These are phyloP conservation scores for Amphibolis antarctica DNA, from an alignment of 106 monocot species.

Conservation along the genomic window DNA sequence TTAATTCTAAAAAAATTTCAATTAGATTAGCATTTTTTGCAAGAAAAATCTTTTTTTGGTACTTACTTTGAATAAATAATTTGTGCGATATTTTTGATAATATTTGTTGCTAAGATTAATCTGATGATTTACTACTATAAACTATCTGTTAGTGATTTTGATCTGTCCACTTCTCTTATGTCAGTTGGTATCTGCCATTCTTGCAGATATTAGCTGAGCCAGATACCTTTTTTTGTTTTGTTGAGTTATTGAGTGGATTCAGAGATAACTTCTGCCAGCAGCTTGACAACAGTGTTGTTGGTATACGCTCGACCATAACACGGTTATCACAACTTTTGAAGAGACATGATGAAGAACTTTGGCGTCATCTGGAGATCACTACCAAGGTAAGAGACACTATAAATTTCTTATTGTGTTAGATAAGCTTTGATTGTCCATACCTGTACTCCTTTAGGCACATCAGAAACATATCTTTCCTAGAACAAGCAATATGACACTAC, in stretches of 20 bases:
- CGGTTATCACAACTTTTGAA: constrained; percentile 56
- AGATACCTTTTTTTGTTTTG: constrained; percentile 88
- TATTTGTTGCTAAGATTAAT: no score
- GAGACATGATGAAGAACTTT: constrained; percentile 73
- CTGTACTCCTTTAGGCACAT: no score
- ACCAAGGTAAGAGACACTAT: constrained; percentile 41
- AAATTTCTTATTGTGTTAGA: background rate
- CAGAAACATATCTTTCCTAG: no score
- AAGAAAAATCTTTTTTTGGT: no score
- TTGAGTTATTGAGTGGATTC: constrained; percentile 78
- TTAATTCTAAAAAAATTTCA: no score
- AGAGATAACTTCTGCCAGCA: constrained; percentile 91
- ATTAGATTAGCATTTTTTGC: no score
- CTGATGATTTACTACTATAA: no score
- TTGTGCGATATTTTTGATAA: no score
- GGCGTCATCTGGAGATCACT: constrained; percentile 73
- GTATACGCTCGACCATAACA: constrained; percentile 54
- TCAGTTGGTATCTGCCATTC: constrained; percentile 1
- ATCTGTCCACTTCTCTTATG: background rate
- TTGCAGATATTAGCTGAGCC: constrained; percentile 54
- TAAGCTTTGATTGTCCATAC: no score
- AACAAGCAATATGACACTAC: no score
- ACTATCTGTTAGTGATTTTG: no score
- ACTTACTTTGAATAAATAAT: no score
- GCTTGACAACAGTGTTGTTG: constrained; percentile 85